These are phyloP conservation scores for Cutaneotrichosporon cutaneum DNA, from an alignment of 1,284 basidiomycete genomes.

Conservation along the genomic window DNA sequence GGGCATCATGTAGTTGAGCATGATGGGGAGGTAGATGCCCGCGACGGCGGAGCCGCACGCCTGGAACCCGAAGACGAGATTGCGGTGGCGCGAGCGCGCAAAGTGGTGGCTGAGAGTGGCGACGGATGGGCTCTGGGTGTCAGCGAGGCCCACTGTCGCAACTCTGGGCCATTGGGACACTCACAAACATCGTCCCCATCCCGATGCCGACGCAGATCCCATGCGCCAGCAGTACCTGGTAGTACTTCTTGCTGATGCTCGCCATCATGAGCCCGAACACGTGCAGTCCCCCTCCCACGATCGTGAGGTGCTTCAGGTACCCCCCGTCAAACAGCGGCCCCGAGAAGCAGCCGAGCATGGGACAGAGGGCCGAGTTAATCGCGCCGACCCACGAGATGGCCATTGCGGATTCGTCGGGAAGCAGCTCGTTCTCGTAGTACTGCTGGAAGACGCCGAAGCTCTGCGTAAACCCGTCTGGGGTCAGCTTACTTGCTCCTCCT, in stretches of 20 bases:
- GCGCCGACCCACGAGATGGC: constrained; percentile 68
- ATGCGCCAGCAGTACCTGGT: constrained; percentile 53
- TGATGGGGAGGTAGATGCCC: constrained; percentile 59
- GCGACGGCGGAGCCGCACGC: constrained; percentile 38
- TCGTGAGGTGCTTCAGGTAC: constrained; percentile 57
- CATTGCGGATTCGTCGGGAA: constrained; percentile 24
- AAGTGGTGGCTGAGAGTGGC: constrained; percentile 60
- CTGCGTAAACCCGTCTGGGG: constrained; percentile 42
- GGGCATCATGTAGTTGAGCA: constrained; percentile 55
- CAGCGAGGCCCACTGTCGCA: background rate
- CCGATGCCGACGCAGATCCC: constrained; percentile 35
- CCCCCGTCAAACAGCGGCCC: constrained; percentile 65
- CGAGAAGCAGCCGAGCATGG: constrained; percentile 54
- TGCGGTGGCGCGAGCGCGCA: constrained; percentile 39
- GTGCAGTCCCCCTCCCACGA: constrained; percentile 56
- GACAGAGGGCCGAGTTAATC: constrained; percentile 60
- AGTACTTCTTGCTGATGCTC: constrained; percentile 61
- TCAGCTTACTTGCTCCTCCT: too few species aligned
- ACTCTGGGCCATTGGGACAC: background rate
- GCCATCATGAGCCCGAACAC: constrained; percentile 60
- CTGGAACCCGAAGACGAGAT: constrained; percentile 42
- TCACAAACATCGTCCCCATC: constrained; percentile 56
- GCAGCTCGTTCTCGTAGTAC: constrained; percentile 30
- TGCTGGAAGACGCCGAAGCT: constrained; percentile 42
- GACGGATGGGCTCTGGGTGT: constrained; percentile 49